These are phyloP conservation scores for Datisca glomerata DNA, from an alignment of 306 rosid species.

Conservation along the genomic window DNA sequence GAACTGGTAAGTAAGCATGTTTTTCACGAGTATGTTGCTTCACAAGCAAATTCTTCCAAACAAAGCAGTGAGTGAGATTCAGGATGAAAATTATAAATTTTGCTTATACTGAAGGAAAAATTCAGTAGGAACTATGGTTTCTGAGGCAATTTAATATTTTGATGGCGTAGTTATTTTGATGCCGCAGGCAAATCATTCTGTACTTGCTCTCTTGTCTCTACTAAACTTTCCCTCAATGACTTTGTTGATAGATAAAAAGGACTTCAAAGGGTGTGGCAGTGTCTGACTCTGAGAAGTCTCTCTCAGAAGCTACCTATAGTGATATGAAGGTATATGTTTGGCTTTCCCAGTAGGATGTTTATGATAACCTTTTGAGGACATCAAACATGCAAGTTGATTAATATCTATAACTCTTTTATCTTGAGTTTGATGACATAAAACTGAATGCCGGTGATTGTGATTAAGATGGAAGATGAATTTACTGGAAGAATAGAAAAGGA, in stretches of 20 bases:
- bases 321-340: slow-evolving; percentile 34
- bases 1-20: slow-evolving; percentile 30
- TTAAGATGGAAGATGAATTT: slow-evolving; percentile 42
- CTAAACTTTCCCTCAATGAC: not conserved
- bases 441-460: not conserved
- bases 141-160: no score
- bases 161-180: no score
- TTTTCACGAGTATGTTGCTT: slow-evolving; percentile 6
- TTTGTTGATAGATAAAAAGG: slow-evolving; percentile 33
- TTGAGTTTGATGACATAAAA: not conserved
- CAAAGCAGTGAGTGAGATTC: no score
- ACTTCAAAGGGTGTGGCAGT: slow-evolving; percentile 24
- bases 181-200: no score
- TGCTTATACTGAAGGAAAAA: no score
- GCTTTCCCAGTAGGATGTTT: no score
- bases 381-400: not conserved
- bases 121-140: no score
- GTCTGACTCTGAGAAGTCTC: slow-evolving; percentile 22
- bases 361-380: not conserved
- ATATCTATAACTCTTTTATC: not conserved
- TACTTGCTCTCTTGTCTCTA: no score
- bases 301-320: slow-evolving; percentile 26
- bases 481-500: slow-evolving; percentile 20
- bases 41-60: no score
- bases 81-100: no score